Base-by-base conservation (phyloP, 2,329 filamentous ascomycete genomes). In the Xenoacremonium recifei region DNA sequence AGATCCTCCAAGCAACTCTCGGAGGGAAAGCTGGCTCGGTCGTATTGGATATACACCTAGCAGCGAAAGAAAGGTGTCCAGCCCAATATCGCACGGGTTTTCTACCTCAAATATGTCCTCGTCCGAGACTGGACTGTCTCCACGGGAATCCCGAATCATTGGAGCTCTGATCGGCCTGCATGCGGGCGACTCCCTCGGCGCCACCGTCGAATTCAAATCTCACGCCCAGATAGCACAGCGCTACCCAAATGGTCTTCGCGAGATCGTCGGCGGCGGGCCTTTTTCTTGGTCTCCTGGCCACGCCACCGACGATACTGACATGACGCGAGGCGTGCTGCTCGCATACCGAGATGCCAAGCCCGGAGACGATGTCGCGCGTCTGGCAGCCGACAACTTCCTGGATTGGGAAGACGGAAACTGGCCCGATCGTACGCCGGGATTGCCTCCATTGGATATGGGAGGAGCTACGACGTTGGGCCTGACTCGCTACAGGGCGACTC, bases 221-320 rank as follows among this genome's bases (percentile, higher is more conserved):
- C 69, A 67, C 58, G 35, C 46, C 1, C 12, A 39, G 4, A 68
- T 74, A 37, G 50, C 53, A 13, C n/a, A 33, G 2, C 6, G 41
- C 1, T 60, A 69, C 42, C 71, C 71, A n/a, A 35, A 51, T 1
- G 68, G 66, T 13, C 47, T 70, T 3, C 64, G 65, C 30, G 60
- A 66, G 9, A 72, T 75, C 23, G 50, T 70, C 15, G 72, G 71
- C 36, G 72, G 72, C 35, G 72, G 72, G 0, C 44, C 53, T 2
- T 73, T 75, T 42, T 10, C 32, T 16, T 75, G 71, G 71, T 42
- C 63, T 0, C 45, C 64, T 1, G 72, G 72, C 6, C 63, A 69
- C 43, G 71, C 71, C 13, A 74, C 72, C 19, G 71, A 75, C 50
- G 71, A 75, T 50, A 74, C 71, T 1, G 71, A 75, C 48, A 58